Conservation (phyloP, 2,329 filamentous ascomycete genomes). For the Mollisiaceae sp. region DNA sequence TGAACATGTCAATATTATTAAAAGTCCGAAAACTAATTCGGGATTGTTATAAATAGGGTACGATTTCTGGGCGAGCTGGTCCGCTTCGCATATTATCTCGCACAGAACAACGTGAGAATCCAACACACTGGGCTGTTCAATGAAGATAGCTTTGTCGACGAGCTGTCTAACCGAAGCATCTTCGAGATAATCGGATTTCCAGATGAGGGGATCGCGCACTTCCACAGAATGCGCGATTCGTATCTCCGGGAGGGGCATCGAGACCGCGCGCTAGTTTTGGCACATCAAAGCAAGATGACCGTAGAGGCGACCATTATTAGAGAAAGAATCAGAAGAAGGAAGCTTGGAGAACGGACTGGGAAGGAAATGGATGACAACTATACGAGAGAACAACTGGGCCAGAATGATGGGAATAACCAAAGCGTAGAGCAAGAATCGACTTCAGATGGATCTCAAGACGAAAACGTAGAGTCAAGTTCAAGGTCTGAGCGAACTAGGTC, state of each 20-base stretch:
- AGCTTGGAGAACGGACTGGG: background rate
- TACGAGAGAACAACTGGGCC: background rate
- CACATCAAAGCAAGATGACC: background rate
- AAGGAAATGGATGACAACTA: background rate
- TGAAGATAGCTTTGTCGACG: background rate
- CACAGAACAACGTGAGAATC: background rate
- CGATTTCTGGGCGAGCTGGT: conserved; percentile 18
- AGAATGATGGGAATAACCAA: background rate
- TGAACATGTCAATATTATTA: background rate
- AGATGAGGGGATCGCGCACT: background rate
- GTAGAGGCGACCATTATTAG: background rate
- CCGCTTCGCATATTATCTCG: conserved; percentile 7
- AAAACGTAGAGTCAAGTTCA: too few relatives aligned
- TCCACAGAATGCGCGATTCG: background rate
- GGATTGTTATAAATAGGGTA: conserved; percentile 3
- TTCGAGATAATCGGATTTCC: conserved; percentile 13
- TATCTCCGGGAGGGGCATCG: background rate
- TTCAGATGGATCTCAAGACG: too few relatives aligned
- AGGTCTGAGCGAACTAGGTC: too few relatives aligned
- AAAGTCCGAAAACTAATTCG: background rate
- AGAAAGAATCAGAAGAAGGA: background rate
- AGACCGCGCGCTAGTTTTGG: background rate
- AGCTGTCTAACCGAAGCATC: background rate
- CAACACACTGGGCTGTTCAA: background rate
- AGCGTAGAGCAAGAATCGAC: too few relatives aligned